These are phyloP conservation scores for Trichopus zeylanicus DNA, from an alignment of 116 monocot species.

Conservation along the genomic window DNA sequence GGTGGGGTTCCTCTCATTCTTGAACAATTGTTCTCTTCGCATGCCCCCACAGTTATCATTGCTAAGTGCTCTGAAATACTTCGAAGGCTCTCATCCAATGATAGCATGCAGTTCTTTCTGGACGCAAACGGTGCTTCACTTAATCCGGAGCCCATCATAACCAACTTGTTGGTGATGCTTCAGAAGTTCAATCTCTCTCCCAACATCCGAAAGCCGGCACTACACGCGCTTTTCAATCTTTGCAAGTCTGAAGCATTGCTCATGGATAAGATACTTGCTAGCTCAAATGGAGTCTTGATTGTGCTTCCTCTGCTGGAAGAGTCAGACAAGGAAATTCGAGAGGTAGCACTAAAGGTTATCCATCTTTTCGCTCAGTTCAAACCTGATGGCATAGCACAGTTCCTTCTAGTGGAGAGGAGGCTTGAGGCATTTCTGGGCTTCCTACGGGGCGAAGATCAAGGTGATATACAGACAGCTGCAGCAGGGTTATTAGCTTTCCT, in stretches of 20 bases:
- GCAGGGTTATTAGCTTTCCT: constrained; percentile 8
- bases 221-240: constrained; percentile 5
- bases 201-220: constrained; percentile 5
- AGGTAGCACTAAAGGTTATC: constrained; percentile 9
- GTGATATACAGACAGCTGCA: constrained; percentile 2
- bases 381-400: not conserved
- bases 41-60: constrained; percentile 1
- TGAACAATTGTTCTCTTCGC: constrained; percentile 6
- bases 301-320: constrained; percentile 13
- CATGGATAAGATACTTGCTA: constrained; percentile 5
- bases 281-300: too few relatives aligned
- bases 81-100: constrained; percentile 8
- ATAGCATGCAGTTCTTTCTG: constrained; percentile 11
- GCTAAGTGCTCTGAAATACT: constrained; percentile 16
- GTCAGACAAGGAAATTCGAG: constrained; percentile 7
- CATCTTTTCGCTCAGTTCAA: constrained; percentile 8
- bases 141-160: constrained; percentile 8
- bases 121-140: not conserved
- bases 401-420: constrained; percentile 5
- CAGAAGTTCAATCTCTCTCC: not conserved
- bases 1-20: constrained; percentile 10
- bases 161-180: constrained; percentile 8
- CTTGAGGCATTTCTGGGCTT: constrained; percentile 9
- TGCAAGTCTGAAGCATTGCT: constrained; percentile 3
- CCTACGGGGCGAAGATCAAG: constrained; percentile 5